Evolutionary conservation across 2,329 filamentous ascomycete species (phyloP).

Genomic region (Neonectria hederae): DNA sequence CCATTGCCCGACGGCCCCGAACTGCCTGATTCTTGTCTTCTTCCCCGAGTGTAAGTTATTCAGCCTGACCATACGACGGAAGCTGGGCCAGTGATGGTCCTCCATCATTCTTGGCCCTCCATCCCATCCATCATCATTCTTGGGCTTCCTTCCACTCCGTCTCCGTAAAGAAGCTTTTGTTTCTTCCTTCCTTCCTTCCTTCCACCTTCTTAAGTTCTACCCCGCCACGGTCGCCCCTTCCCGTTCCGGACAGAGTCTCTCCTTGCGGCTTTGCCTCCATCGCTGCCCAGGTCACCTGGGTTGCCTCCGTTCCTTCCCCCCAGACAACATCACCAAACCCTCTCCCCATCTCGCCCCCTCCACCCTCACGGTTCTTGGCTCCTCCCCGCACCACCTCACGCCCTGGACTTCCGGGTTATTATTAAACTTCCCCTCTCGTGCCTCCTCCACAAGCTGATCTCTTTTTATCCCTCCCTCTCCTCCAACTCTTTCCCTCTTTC

Average conservation of each 20-base stretch:
- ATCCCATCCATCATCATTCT: no score
- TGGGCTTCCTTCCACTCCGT: not conserved
- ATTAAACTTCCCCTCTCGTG: not conserved
- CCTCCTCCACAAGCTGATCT: not conserved
- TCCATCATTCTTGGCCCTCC: no score
- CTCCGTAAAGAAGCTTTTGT: not conserved
- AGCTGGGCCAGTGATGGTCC: not conserved
- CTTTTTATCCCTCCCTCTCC: not conserved
- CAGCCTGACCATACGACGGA: not conserved
- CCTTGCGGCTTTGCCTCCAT: not conserved
- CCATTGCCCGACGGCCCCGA: conserved; percentile 13
- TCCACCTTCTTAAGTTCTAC: not conserved
- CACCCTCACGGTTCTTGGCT: not conserved
- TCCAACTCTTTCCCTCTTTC: not conserved
- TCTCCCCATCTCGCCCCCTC: not conserved
- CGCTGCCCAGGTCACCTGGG: not conserved
- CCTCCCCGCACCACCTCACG: not conserved
- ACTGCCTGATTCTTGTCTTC: not conserved
- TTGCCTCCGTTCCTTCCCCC: not conserved
- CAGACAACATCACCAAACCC: not conserved
- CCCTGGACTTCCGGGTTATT: not conserved
- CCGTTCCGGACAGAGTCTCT: not conserved
- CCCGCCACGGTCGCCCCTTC: not conserved
- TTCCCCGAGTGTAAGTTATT: no score
- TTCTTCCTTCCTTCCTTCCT: no score